Base-by-base conservation (phyloP, 768 basidiomycete genomes). In the Candolleomyces aberdarensis region DNA sequence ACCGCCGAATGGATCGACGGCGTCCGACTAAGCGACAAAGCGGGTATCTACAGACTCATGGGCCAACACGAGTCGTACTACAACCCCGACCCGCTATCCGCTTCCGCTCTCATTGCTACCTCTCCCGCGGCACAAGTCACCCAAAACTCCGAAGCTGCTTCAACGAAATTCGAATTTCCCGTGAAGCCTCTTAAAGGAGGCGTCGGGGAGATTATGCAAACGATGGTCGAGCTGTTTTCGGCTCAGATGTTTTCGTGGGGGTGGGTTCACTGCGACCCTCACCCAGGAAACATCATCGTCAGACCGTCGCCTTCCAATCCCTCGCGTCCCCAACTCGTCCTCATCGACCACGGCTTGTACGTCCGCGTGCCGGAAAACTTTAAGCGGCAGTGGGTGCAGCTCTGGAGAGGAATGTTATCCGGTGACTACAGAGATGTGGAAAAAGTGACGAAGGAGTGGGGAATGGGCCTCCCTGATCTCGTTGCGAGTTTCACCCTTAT, bases 171-270 rank as follows among this genome's bases (percentile, higher is more conserved):
- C 51, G 63, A 64, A 9, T 69, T 73, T 36, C 71, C 73, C 11
- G 43, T 70, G 3, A 74, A 69, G 56, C 76, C 79, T 17, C 74
- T 89, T 10, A 81, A 80, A 64, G 88, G 89, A 11, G 89, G 89
- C 26, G 74, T 84, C 40, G 73, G 77, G 56, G 75, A 81, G 36
- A 79, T 92, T 59, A 94, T 97, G 92, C 85, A 91, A 62, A 86
- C 87, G 20, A 93, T 94, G 82, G 86, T 94, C 41, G 88, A 92
- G 62, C 78, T 94, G 2, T 95, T 95, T 77, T 88, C 88, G 32
- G 92, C 90, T 2, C 93, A 86, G 78, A 95, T 95, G 73, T 98
- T 97, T 71, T 83, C 83, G 61, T 97, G 91, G 91, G 94, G 94
- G 11, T 94, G 87, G 81, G 88, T 94, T 3, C 88, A 92, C 71